Percentiles rank a stretch among this genome's conserved stretches.
phyloP scores from a whole-genome alignment of 2,329 filamentous ascomycete genomes.

The Rhytidhysteron rufulum region DNA sequence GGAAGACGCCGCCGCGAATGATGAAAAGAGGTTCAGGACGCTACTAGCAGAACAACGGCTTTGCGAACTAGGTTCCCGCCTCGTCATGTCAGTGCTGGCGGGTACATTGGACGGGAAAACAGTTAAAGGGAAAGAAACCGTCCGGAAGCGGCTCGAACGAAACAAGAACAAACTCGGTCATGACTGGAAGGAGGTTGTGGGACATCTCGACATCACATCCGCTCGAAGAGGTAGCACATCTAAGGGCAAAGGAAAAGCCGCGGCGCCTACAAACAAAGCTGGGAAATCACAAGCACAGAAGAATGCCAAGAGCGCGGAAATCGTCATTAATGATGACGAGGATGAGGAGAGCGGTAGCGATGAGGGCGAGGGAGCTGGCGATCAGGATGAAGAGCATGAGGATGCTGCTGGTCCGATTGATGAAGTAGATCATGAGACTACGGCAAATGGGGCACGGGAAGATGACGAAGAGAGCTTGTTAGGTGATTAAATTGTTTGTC shows the following conservation, averaged over 20 bases:
- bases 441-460: too few relatives aligned
- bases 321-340: slow-evolving; percentile 30
- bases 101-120: slow-evolving; percentile 61
- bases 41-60: slow-evolving; percentile 80
- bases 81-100: slow-evolving; percentile 75
- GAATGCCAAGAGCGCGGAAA: slow-evolving; percentile 38
- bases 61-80: slow-evolving; percentile 79
- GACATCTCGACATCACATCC: slow-evolving; percentile 67
- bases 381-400: slow-evolving; percentile 30
- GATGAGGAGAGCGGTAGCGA: slow-evolving; percentile 28
- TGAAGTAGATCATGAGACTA: slow-evolving; percentile 31
- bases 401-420: slow-evolving; percentile 15
- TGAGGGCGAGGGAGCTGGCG: slow-evolving; percentile 31
- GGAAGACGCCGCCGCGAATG: slow-evolving; percentile 35
- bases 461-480: slow-evolving; percentile 43
- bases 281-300: slow-evolving; percentile 43
- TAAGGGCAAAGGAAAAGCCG: slow-evolving; percentile 41
- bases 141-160: slow-evolving; percentile 68
- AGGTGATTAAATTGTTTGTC: slow-evolving; percentile 40
- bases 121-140: slow-evolving; percentile 45
- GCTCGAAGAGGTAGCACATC: slow-evolving; percentile 42
- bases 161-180: slow-evolving; percentile 78
- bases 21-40: slow-evolving; percentile 58
- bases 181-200: slow-evolving; percentile 81
- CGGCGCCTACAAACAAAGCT: slow-evolving; percentile 12